A percentile compares a stretch with the other conserved stretches of the same genome.
phyloP scores from a whole-genome alignment of 2,329 filamentous ascomycete genomes.

The Alternaria rosae region DNA sequence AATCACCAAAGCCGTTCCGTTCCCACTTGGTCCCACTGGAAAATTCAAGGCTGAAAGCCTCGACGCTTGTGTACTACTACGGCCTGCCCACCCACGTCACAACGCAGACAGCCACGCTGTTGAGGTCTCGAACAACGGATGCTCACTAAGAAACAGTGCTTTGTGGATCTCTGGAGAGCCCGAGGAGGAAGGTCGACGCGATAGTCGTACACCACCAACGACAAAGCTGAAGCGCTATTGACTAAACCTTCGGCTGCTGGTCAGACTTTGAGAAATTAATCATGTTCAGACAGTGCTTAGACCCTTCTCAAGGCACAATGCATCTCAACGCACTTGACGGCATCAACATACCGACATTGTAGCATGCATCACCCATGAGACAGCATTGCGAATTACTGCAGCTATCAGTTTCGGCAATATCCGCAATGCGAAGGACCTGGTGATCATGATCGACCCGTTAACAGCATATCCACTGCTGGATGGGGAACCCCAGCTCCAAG shows the following conservation, averaged over 20 bases:
- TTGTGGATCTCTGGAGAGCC: neutral
- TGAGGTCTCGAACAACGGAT: neutral
- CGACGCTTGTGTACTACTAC: constrained; percentile 9
- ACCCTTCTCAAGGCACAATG: neutral
- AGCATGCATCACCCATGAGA: constrained; percentile 6
- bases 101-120: constrained; percentile 11
- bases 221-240: neutral
- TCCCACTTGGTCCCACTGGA: constrained; percentile 16
- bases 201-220: neutral
- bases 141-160: neutral
- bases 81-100: constrained; percentile 27
- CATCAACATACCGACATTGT: neutral
- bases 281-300: neutral
- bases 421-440: constrained; percentile 15
- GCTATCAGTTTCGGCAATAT: neutral
- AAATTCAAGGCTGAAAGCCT: constrained; percentile 31
- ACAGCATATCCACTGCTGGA: constrained; percentile 18
- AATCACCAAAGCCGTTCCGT: constrained; percentile 2
- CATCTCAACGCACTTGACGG: neutral
- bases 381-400: neutral
- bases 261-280: neutral
- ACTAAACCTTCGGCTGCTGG: neutral
- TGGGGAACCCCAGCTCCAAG: constrained; percentile 20
- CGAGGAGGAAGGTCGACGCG: neutral
- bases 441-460: constrained; percentile 31